Evolutionary conservation across 768 basidiomycete genomes (phyloP), one percentile per base, ranked within the genome.

Genomic region (Termitomyces sp.): DNA sequence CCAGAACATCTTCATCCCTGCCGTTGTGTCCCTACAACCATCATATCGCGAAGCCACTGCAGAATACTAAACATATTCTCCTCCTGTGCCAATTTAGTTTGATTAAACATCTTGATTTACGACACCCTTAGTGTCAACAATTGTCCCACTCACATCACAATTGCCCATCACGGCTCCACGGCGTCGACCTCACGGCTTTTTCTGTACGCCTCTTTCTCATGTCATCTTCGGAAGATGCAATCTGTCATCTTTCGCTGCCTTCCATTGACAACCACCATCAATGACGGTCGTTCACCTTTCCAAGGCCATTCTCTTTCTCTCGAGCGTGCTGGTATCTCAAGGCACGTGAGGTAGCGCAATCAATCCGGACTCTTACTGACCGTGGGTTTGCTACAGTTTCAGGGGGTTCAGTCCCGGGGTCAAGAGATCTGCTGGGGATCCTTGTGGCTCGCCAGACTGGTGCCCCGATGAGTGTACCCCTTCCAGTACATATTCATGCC

Each of bases 391-490:
- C 10, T 43, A 12, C 25, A 60, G 46, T 35, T 14, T 34, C 37
- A 17, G 56, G 41, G 21, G 41, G 23, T 38, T 23, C 59, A 12
- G 25, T 38, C n/a, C 14, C 40, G 16, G 32, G 44, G 17, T 27
- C 54, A 19, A 35, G 49, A 32, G 31, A 37, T 23, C 11, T 54
- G 27, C 38, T 51, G 34, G 19, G 21, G 27, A 21, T 32, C 35
- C 59, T 59, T 40, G 21, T 48, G 17, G 17, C 40, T 11, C 59
- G 54, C 23, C 54, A 59, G 35, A 44, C 53, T 8, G 41, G 34
- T 44, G 43, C 45, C 4, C 2, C 31, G 2, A 14, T 27, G 0
- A 12, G 34, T 44, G 11, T 59, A 17, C 58, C 58, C 5, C 17
- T 48, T 16, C 34, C 40, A 21, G 48, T 54, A 25, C 17, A 37